Conservation (phyloP, 306 rosid species). For the Dalbergia cochinchinensis region DNA sequence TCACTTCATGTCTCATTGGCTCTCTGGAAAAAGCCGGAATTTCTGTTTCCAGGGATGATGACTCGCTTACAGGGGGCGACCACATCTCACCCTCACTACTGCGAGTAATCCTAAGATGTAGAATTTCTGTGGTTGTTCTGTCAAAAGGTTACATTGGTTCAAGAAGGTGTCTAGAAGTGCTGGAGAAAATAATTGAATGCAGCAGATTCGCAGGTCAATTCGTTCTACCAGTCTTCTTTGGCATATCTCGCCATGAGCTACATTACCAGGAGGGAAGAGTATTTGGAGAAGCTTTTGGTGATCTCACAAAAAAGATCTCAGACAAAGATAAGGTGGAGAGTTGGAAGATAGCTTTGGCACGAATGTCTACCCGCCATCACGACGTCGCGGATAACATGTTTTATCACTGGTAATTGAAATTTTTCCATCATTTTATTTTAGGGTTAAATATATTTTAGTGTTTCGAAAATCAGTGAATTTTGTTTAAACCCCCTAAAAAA, state of each 20-base stretch:
- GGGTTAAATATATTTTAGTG: too few relatives aligned
- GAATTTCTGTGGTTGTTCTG: constrained; percentile 5
- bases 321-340: neutral
- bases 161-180: constrained; percentile 1
- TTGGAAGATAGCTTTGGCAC: neutral
- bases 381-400: too few relatives aligned
- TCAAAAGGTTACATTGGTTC: neutral
- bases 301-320: neutral
- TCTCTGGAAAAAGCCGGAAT: constrained; percentile 17
- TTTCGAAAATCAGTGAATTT: too few relatives aligned
- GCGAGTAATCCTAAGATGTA: neutral
- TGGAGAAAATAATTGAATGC: neutral
- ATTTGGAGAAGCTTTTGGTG: neutral
- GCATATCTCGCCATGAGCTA: neutral
- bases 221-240: constrained; percentile 2
- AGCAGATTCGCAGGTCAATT: neutral
- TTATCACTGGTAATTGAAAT: neutral
- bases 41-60: neutral
- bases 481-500: too few relatives aligned
- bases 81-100: neutral
- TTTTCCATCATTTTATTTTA: too few relatives aligned
- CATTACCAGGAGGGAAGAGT: neutral
- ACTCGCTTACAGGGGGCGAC: neutral
- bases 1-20: neutral
- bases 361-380: neutral